Base-by-base conservation (phyloP, 768 basidiomycete genomes). In the Naganishia antarctica region DNA sequence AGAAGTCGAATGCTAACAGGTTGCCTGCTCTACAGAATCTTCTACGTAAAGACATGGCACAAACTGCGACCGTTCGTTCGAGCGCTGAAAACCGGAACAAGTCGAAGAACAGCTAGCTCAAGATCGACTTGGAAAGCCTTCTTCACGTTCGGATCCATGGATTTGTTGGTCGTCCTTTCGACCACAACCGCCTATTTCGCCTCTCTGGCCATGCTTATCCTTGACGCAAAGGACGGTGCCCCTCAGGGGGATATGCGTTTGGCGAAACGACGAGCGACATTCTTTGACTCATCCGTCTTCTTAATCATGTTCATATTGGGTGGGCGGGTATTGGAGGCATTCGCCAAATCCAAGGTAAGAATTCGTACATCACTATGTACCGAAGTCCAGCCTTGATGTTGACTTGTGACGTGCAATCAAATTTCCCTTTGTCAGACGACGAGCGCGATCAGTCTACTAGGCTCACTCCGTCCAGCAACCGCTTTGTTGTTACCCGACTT, bases 111-210 rank as follows among this genome's bases (percentile, higher is more conserved):
- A 26, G 46, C 46, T 47, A 47, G 26, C 34, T 37, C 21, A 25
- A 32, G 29, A 25, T 25, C 21, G 8, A 26, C 16, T 25, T 51
- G 28, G 16, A 51, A 25, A 26, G 49, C 87, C 0, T 83, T 90
- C 61, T 80, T 85, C 59, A 80, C 82, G 15, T 92, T 91, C 70
- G 90, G 90, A 0, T 88, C 86, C 69, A 92, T 92, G 90, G 90
- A 90, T 73, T 81, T 90, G 21, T 80, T 92, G 23, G 89, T 88
- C 51, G 69, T 73, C 5, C 65, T 74, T 1, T 69, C 71, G 3
- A 88, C 90, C 4, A 84, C 86, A 0, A 85, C 88, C 0, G 86
- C 87, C 0, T 92, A 91, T 71, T 84, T 88, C 47, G 82, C 90
- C 0, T 89, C 88, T 6, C 78, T 91, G 7, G 87, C 81, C 0